Percentiles rank a stretch among this genome's conserved stretches.
Evolutionary conservation across 805 yeast genomes (phyloP).

Genomic region (Clavispora fructus): DNA sequence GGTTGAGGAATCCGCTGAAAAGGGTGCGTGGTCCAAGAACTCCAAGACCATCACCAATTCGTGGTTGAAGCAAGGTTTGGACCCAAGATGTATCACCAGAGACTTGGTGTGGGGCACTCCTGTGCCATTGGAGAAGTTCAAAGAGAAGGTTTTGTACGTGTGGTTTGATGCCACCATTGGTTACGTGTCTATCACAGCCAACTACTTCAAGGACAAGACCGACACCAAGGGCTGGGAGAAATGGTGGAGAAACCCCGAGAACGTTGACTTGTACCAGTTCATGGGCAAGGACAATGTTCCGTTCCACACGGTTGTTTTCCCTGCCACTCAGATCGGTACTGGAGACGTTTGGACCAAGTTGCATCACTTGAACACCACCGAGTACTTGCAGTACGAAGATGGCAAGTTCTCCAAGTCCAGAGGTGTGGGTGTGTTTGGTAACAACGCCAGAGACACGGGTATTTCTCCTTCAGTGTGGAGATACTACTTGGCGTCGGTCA

Average conservation of each 20-base stretch:
- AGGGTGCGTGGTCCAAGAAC: conserved; percentile 90
- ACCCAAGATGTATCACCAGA: conserved; percentile 94
- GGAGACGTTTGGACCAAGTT: conserved; percentile 83
- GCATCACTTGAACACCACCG: conserved; percentile 90
- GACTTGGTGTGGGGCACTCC: conserved; percentile 99
- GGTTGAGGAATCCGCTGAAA: conserved; percentile 60
- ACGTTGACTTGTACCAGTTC: conserved; percentile 87
- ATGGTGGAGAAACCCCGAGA: conserved; percentile 95
- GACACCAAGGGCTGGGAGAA: conserved; percentile 57
- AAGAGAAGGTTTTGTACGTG: conserved; percentile 89
- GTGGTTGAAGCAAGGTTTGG: conserved; percentile 91
- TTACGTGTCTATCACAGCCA: conserved; percentile 92
- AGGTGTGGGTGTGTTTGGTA: conserved; percentile 97
- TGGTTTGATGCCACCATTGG: conserved; percentile 99
- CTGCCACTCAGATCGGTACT: conserved; percentile 87
- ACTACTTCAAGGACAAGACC: conserved; percentile 55
- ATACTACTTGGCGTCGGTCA: conserved; percentile 83
- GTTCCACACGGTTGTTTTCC: conserved; percentile 98
- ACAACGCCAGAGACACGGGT: conserved; percentile 92
- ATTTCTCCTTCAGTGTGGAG: conserved; percentile 94
- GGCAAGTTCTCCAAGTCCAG: conserved; percentile 98
- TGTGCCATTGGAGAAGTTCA: conserved; percentile 82
- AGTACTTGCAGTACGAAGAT: conserved; percentile 94
- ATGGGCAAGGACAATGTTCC: conserved; percentile 99
- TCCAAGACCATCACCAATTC: conserved; percentile 82